These are phyloP conservation scores for Cyclotella distinguenda DNA, from an alignment of 108 stramenopile genomes.

Conservation along the genomic window DNA sequence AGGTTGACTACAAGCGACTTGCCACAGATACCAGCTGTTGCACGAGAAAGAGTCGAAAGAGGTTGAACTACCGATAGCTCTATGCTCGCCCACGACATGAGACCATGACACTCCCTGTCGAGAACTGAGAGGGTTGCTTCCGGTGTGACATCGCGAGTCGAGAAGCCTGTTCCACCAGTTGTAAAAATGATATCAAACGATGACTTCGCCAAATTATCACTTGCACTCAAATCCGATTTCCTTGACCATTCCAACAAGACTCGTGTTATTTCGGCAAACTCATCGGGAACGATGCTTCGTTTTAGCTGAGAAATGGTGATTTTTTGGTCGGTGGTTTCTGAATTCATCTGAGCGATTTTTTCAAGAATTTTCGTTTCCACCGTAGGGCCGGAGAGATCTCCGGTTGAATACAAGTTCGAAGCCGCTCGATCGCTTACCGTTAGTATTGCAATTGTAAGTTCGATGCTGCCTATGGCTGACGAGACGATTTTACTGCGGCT, in stretches of 20 bases:
- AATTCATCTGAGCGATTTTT: conserved; percentile 33
- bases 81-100: conserved; percentile 74
- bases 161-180: conserved; percentile 91
- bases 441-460: conserved; percentile 67
- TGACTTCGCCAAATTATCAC: no score
- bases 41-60: conserved; percentile 76
- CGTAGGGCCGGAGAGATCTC: conserved; percentile 86
- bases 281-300: conserved; percentile 77
- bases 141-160: conserved; percentile 85
- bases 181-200: conserved; percentile 77
- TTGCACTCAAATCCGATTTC: conserved; percentile 14
- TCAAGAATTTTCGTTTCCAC: conserved; percentile 50
- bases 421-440: conserved; percentile 87
- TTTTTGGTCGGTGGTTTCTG: conserved; percentile 22
- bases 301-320: conserved; percentile 23
- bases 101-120: conserved; percentile 62
- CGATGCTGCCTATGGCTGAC: conserved; percentile 38
- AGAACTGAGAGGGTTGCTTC: conserved; percentile 81
- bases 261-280: conserved; percentile 58
- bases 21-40: conserved; percentile 68
- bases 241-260: conserved; percentile 58
- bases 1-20: conserved; percentile 71
- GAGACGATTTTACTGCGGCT: not conserved
- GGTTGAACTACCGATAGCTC: conserved; percentile 65
- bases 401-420: conserved; percentile 64